Evolutionary conservation across 2,329 filamentous ascomycete genomes (phyloP).

Genomic region (Periconia digitata): DNA sequence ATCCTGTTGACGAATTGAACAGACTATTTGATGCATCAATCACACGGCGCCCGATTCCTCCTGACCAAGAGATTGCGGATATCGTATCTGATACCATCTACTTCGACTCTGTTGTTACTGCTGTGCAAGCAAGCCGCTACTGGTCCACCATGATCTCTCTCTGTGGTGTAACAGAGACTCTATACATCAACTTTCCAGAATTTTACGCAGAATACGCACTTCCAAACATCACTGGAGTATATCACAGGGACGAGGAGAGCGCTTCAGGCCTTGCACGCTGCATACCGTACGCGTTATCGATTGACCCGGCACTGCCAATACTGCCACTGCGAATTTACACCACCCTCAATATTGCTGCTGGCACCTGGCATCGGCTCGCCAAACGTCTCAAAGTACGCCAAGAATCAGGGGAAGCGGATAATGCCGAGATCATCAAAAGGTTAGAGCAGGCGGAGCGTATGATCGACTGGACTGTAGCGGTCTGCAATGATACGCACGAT

Average conservation of each 20-base stretch:
- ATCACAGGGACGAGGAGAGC: constrained; percentile 19
- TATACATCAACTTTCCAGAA: constrained; percentile 25
- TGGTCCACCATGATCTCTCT: constrained; percentile 29
- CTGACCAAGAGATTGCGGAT: constrained; percentile 19
- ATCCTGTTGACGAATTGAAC: constrained; percentile 18
- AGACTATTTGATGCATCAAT: constrained; percentile 17
- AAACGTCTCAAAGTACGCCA: constrained; percentile 7
- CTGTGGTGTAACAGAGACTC: constrained; percentile 25
- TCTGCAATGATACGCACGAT: constrained; percentile 25
- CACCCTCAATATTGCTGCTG: constrained; percentile 27
- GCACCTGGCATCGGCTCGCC: constrained; percentile 26
- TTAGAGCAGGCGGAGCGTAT: constrained; percentile 19
- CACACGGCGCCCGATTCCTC: constrained; percentile 11
- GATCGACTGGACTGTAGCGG: constrained; percentile 22
- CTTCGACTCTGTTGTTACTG: constrained; percentile 25
- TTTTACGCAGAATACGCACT: constrained; percentile 18
- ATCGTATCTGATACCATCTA: constrained; percentile 19
- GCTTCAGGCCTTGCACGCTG: constrained; percentile 24
- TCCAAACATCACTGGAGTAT: constrained; percentile 15
- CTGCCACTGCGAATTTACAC: constrained; percentile 32
- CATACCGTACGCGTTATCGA: constrained; percentile 19
- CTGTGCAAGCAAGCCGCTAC: constrained; percentile 27
- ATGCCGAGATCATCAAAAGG: neutral
- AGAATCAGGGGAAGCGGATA: neutral
- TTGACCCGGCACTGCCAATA: constrained; percentile 25